These are phyloP conservation scores for Ustilago loliicola DNA, from an alignment of 1,284 basidiomycete genomes.

Conservation along the genomic window DNA sequence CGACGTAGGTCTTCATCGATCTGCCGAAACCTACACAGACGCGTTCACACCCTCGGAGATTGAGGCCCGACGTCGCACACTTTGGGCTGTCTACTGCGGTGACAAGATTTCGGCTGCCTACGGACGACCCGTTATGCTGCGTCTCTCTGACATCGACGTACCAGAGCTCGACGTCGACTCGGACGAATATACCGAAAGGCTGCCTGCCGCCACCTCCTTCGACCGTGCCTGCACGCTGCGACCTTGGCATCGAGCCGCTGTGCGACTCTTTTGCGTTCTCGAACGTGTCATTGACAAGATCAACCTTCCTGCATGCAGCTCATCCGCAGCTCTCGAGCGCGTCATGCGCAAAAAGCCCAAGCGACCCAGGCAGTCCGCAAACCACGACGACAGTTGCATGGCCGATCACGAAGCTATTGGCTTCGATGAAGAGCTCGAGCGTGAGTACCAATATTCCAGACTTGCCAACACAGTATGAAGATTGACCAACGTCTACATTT, in stretches of 20 bases:
- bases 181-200: slow-evolving; percentile 48
- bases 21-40: slow-evolving; percentile 54
- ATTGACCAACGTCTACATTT: not conserved
- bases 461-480: not conserved
- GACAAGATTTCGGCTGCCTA: slow-evolving; percentile 56
- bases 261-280: slow-evolving; percentile 51
- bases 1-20: slow-evolving; percentile 51
- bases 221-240: slow-evolving; percentile 47
- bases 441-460: slow-evolving; percentile 12
- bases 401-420: slow-evolving; percentile 52
- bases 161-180: slow-evolving; percentile 50
- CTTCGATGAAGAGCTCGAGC: slow-evolving; percentile 48
- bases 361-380: slow-evolving; percentile 43
- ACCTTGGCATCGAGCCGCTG: slow-evolving; percentile 47
- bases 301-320: slow-evolving; percentile 53
- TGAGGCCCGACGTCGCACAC: slow-evolving; percentile 47
- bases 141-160: slow-evolving; percentile 52
- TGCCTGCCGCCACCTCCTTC: slow-evolving; percentile 48
- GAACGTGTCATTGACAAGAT: slow-evolving; percentile 57
- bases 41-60: slow-evolving; percentile 51
- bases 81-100: slow-evolving; percentile 54
- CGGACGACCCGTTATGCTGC: slow-evolving; percentile 48
- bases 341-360: slow-evolving; percentile 54
- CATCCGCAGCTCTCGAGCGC: slow-evolving; percentile 42
- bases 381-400: slow-evolving; percentile 54